phyloP scores from a whole-genome alignment of 148 eudicot genomes.

The Cornus kousa region DNA sequence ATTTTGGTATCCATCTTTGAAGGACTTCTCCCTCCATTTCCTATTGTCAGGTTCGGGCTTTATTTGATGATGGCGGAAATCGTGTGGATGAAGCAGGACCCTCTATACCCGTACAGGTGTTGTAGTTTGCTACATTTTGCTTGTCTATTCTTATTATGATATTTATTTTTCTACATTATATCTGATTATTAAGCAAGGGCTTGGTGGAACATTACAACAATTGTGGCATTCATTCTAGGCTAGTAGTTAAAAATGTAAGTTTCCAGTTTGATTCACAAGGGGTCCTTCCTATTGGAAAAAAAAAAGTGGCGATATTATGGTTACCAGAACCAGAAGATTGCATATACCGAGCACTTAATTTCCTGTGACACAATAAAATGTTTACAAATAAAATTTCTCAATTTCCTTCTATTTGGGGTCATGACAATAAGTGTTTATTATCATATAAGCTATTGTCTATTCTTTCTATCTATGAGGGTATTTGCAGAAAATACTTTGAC shows the following conservation, averaged over 20 bases:
- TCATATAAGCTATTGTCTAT: neutral
- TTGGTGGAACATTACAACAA: neutral
- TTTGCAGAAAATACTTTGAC: neutral
- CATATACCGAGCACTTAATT: neutral
- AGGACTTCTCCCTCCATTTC: neutral
- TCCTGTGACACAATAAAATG: neutral
- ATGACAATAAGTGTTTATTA: neutral
- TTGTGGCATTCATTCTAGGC: conserved; percentile 3
- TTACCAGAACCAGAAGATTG: neutral
- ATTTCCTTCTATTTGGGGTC: neutral
- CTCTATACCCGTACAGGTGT: conserved; percentile 90
- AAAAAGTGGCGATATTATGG: neutral
- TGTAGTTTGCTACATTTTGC: conserved; percentile 2
- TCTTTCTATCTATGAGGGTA: neutral
- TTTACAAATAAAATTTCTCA: neutral
- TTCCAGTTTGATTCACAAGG: neutral
- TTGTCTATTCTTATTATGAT: neutral
- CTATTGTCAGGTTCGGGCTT: conserved; percentile 69
- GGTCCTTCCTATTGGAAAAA: neutral
- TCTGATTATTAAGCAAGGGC: neutral
- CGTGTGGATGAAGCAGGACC: conserved; percentile 91
- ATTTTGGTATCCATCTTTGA: neutral
- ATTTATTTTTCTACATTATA: neutral
- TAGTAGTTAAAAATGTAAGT: neutral
- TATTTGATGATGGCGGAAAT: conserved; percentile 87